These are phyloP conservation scores for Pezicula radicicola DNA, from an alignment of 2,329 filamentous ascomycete species.

Conservation along the genomic window DNA sequence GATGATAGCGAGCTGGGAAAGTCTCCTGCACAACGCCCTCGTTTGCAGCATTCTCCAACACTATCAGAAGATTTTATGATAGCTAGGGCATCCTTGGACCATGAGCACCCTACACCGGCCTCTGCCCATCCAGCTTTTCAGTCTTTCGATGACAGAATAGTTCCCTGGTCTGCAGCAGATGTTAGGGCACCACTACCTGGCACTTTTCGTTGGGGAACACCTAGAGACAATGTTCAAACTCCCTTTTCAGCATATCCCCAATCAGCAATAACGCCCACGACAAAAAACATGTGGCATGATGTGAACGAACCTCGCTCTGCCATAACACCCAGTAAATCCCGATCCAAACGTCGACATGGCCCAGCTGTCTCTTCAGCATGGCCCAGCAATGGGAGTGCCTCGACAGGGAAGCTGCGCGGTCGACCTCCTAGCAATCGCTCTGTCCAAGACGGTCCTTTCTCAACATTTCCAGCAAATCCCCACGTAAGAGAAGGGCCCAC, in stretches of 20 bases:
- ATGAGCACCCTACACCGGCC: slow-evolving; percentile 35
- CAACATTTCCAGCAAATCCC: slow-evolving; percentile 64
- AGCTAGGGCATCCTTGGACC: slow-evolving; percentile 29
- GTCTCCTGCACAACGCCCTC: slow-evolving; percentile 56
- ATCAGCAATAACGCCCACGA: slow-evolving; percentile 71
- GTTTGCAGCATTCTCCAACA: slow-evolving; percentile 49
- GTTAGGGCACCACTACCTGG: slow-evolving; percentile 21
- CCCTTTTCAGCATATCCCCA: slow-evolving; percentile 70
- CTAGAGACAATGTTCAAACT: slow-evolving; percentile 55
- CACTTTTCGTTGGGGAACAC: slow-evolving; percentile 32
- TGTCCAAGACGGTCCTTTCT: slow-evolving; percentile 64
- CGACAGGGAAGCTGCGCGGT: slow-evolving; percentile 71
- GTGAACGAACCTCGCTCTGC: slow-evolving; percentile 69
- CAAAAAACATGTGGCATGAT: slow-evolving; percentile 37
- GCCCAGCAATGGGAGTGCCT: slow-evolving; percentile 62
- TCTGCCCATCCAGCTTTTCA: slow-evolving; percentile 29
- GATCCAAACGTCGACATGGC: slow-evolving; percentile 65
- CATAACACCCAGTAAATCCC: slow-evolving; percentile 61
- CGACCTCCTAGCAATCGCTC: slow-evolving; percentile 72
- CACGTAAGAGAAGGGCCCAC: slow-evolving; percentile 42
- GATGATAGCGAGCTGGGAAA: slow-evolving; percentile 50
- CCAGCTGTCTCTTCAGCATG: slow-evolving; percentile 90
- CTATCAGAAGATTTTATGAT: slow-evolving; percentile 37
- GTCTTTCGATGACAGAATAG: slow-evolving; percentile 19
- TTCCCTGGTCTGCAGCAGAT: slow-evolving; percentile 25